These are phyloP conservation scores for Myxozyma sirexii DNA, from an alignment of 805 yeast species.

Conservation along the genomic window DNA sequence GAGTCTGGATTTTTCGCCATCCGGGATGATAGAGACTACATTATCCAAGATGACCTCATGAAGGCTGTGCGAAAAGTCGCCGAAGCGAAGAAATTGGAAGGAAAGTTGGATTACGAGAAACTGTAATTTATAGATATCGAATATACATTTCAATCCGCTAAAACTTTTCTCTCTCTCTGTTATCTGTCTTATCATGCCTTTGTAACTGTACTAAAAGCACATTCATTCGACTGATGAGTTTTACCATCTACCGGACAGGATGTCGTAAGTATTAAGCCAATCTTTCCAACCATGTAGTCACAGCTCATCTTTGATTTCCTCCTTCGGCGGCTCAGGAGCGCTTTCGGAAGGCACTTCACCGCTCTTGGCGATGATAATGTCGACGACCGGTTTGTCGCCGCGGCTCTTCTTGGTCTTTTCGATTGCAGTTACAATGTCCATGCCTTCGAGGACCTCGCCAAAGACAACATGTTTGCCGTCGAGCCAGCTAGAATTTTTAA, in stretches of 20 bases:
- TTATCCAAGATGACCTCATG: constrained; percentile 90
- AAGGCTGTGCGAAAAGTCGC: constrained; percentile 98
- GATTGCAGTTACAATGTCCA: constrained; percentile 79
- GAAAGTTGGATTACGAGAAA: constrained; percentile 79
- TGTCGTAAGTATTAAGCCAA: constrained; percentile 17
- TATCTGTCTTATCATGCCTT: background rate
- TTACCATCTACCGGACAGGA: constrained; percentile 19
- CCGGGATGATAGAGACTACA: constrained; percentile 95
- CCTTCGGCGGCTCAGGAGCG: constrained; percentile 30
- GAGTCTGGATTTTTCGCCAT: constrained; percentile 99
- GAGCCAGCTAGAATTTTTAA: constrained; percentile 59
- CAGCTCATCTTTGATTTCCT: constrained; percentile 36
- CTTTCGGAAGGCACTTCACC: constrained; percentile 25
- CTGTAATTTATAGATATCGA: constrained; percentile 48
- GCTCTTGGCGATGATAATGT: constrained; percentile 55
- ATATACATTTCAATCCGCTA: background rate
- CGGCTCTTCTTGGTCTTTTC: constrained; percentile 58
- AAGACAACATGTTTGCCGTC: constrained; percentile 95
- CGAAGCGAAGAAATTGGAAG: constrained; percentile 95
- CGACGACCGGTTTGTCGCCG: constrained; percentile 75
- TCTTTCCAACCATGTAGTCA: constrained; percentile 31
- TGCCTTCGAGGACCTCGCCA: constrained; percentile 84
- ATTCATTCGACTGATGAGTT: background rate
- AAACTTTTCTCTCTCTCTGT: background rate
- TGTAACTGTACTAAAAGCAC: background rate